Evolutionary conservation across 176 grass and related monocot genomes (phyloP), one percentile per base, ranked within the genome.

Genomic region (Lolium multiflorum): DNA sequence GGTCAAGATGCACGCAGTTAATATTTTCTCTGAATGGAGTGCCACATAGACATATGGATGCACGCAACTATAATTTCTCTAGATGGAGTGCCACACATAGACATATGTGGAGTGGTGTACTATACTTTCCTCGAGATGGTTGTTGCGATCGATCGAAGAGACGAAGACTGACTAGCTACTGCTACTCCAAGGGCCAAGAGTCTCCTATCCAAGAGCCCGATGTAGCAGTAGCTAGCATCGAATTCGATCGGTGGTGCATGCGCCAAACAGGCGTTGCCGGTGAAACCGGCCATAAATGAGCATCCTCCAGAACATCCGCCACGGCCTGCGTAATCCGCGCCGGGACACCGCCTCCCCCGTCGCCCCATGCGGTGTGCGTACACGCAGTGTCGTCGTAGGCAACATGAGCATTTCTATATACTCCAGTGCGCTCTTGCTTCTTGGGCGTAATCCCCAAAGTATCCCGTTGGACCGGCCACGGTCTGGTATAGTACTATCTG

Each of bases 221-320:
- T 2, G 6, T 15, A 41, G 39, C 6, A 14, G 57, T 80, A 62
- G 21, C 39, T n/a, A 5, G 10, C 50, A 15, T 52, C 48, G 47
- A 18, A 28, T 28, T 49, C 2, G 10, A 28, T 28, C 28, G 28
- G 28, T 28, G 28, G 28, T 28, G 28, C 28, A 28, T 28, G 28
- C 28, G 28, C 28, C 28, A 28, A 28, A 28, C 28, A 28, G 28
- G 16, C 26, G 47, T 31, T 65, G 89, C 84, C 65, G 73, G 44
- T 49, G 46, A 28, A 75, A 39, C 78, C 71, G 71, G 35, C 82
- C 84, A 75, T 89, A 18, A 83, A 80, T 37, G 83, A 84, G 84
- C 63, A 47, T 31, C 87, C 84, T 31, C 87, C 84, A 50, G 63
- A 57, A 68, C 85, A 86, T 84, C 80, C 52, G 68, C 75, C 81